Evolutionary conservation across 192 early-diverging fungal genomes (phyloP), one percentile per base, ranked within the genome.

Genomic region (Coemansia sp.): DNA sequence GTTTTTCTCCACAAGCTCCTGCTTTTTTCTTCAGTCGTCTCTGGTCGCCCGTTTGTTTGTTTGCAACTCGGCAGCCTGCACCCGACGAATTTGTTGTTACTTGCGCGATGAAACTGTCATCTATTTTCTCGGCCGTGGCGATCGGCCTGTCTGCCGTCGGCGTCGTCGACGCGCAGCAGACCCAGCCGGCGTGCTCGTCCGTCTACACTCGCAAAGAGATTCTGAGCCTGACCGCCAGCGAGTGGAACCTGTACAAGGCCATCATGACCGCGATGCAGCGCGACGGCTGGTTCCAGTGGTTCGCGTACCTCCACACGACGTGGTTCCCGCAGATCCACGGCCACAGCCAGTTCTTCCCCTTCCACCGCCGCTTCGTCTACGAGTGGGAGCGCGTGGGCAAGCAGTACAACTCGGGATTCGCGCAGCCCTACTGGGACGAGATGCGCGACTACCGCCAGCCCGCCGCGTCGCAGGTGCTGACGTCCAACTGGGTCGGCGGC

Each of bases 341-440:
- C 35, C 64, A 68, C 45, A 62, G 69, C 48, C 62, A 67, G 64
- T 77, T 80, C 67, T 69, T 80, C 62, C 79, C 79, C 38, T 80
- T 76, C 69, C 79, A 80, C 48, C 79, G 79, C 15, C 72, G 66
- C 56, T 77, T 73, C 38, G 60, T 80, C 30, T 47, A 69, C 11
- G 79, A 80, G 52, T 69, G 70, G 73, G 79, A 80, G 58, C 40
- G 57, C n/a, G 73, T 66, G 17, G 60, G 61, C 31, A 55, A 50
- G 56, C 48, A 43, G 31, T 68, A 66, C 59, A 62, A 70, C 60
- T 21, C 52, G 2, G 56, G 29, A 39, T 69, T 62, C 43, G 32
- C 48, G 36, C 69, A 73, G 55, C 79, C 79, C 21, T 80, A 80
- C 64, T 80, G 79, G 79, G 79, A 80, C 42, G 69, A 67, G 53